Percentiles rank a stretch among this genome's conserved stretches.
These are phyloP conservation scores for Populus euphratica DNA, from an alignment of 345 rosid species.

Conservation along the genomic window DNA sequence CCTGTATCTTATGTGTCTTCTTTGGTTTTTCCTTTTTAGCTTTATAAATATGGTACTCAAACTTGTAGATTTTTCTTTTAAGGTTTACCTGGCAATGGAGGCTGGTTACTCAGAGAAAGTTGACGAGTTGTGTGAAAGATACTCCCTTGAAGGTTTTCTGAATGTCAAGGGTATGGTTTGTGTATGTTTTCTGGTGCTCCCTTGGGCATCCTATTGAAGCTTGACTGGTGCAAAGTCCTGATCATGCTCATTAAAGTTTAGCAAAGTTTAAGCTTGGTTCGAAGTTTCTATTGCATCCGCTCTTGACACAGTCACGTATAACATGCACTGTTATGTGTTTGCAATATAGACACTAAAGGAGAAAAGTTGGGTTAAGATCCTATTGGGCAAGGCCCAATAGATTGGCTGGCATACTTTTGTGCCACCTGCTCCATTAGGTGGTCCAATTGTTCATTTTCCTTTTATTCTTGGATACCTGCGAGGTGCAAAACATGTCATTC, in stretches of 20 bases:
- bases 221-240: constrained; percentile 1
- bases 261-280: not conserved
- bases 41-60: not conserved
- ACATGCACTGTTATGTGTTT: not conserved
- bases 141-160: constrained; percentile 72
- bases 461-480: not conserved
- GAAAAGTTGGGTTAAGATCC: constrained; percentile 2
- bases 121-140: constrained; percentile 72
- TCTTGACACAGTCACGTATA: not conserved
- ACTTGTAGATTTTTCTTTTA: not conserved
- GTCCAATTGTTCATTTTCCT: not conserved
- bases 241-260: not conserved
- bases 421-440: too few species aligned
- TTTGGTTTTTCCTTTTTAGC: not conserved
- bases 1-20: not conserved
- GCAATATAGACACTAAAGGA: not conserved
- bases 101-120: constrained; percentile 95
- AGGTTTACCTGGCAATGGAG: constrained; percentile 98
- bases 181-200: not conserved
- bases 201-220: not conserved
- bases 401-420: not conserved
- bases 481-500: not conserved
- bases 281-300: not conserved
- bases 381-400: not conserved
- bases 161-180: constrained; percentile 42